Evolutionary conservation across 148 eudicot genomes (phyloP).

Genomic region (Diospyros lotus): DNA sequence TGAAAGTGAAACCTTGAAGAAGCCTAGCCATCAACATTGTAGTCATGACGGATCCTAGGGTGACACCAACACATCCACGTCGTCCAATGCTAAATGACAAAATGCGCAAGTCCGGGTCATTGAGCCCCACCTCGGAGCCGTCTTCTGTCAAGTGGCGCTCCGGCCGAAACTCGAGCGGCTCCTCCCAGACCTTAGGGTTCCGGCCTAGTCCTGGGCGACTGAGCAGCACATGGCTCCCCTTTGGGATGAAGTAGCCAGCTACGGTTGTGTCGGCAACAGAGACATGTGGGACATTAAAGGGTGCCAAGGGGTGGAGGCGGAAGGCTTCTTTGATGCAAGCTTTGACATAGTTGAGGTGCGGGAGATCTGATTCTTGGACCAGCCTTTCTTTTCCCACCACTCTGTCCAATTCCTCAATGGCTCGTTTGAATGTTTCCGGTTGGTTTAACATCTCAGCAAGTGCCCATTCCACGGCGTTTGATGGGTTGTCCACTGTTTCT

Average conservation of each 20-base stretch:
- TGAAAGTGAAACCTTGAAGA: slow-evolving; percentile 29
- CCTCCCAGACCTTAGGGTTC: slow-evolving; percentile 31
- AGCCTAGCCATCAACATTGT: slow-evolving; percentile 30
- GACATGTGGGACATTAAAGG: slow-evolving; percentile 30
- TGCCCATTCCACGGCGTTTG: slow-evolving; percentile 30
- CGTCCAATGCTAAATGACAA: slow-evolving; percentile 28
- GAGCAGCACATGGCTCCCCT: slow-evolving; percentile 25
- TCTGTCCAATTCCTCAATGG: slow-evolving; percentile 18
- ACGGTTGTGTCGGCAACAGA: slow-evolving; percentile 12
- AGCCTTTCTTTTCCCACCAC: slow-evolving; percentile 19
- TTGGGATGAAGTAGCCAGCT: slow-evolving; percentile 33
- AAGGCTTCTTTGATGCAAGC: slow-evolving; percentile 25
- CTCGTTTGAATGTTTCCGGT: slow-evolving; percentile 14
- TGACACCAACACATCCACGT: too few species aligned
- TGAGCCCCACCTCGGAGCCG: slow-evolving; percentile 11
- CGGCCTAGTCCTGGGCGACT: slow-evolving; percentile 31
- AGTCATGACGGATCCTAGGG: slow-evolving; percentile 23
- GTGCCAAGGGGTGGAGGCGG: slow-evolving; percentile 30
- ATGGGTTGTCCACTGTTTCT: slow-evolving; percentile 22
- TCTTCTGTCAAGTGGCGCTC: slow-evolving; percentile 27
- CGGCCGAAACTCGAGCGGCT: slow-evolving; percentile 25
- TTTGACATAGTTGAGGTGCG: slow-evolving; percentile 25
- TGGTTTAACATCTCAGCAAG: slow-evolving; percentile 25
- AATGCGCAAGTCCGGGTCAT: slow-evolving; percentile 14
- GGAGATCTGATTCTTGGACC: slow-evolving; percentile 29